A percentile compares a stretch with the other conserved stretches of the same genome.
Conservation (phyloP, 371 early-diverging fungal species). For the Mucor lusitanicus region DNA sequence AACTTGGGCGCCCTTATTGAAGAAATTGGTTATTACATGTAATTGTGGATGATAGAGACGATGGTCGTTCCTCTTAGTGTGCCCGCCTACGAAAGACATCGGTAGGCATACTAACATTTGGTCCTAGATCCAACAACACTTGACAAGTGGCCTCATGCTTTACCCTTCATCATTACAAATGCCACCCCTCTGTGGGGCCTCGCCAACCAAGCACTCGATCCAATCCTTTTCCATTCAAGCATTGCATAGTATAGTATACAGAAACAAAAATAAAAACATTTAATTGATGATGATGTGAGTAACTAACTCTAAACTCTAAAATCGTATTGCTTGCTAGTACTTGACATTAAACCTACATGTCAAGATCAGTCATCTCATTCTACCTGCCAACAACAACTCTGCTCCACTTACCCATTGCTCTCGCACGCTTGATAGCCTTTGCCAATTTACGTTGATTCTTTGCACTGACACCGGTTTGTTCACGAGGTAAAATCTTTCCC, state of each 20-base stretch:
- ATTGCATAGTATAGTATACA: not conserved
- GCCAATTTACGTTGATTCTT: constrained; percentile 80
- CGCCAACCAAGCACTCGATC: no score
- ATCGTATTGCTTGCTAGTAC: constrained; percentile 35
- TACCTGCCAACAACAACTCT: no score
- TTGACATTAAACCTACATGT: constrained; percentile 50
- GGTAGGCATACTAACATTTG: no score
- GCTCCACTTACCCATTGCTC: constrained; percentile 68
- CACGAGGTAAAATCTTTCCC: constrained; percentile 79
- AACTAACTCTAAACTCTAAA: constrained; percentile 13
- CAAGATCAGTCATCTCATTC: not conserved
- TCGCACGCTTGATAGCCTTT: constrained; percentile 83
- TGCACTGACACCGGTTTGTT: constrained; percentile 73
- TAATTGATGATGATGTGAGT: not conserved
- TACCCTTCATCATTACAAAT: not conserved
- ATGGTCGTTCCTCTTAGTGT: no score
- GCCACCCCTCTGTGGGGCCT: no score
- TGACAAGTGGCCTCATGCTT: not conserved
- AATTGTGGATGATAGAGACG: no score
- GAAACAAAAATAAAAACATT: not conserved
- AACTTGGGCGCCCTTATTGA: no score
- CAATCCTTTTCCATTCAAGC: no score
- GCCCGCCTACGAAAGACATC: no score
- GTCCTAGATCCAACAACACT: no score
- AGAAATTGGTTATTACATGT: no score